These are phyloP conservation scores for Cucurbitaria berberidis DNA, from an alignment of 2,329 filamentous ascomycete species.

Conservation along the genomic window DNA sequence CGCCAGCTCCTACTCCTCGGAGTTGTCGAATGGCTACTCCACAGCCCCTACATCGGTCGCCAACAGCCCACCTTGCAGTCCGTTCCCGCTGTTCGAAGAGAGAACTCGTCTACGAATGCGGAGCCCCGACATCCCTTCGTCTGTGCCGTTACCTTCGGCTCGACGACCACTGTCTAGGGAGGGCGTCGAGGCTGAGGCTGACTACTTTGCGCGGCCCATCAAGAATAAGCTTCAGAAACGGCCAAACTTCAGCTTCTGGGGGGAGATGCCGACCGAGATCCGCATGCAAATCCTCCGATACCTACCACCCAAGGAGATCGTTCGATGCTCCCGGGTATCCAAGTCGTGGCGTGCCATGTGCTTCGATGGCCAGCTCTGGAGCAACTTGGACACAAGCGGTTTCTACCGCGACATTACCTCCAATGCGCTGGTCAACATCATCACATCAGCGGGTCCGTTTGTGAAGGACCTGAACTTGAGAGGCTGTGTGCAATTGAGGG, in stretches of 20 bases:
- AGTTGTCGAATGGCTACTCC: constrained; percentile 62
- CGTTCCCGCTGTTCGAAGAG: constrained; percentile 55
- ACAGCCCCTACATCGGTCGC: constrained; percentile 62
- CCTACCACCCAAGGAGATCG: constrained; percentile 78
- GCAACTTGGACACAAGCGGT: constrained; percentile 77
- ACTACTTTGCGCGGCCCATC: constrained; percentile 55
- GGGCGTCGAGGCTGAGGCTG: constrained; percentile 48
- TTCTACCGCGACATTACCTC: constrained; percentile 90
- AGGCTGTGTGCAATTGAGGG: constrained; percentile 86
- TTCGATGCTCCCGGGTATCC: constrained; percentile 77
- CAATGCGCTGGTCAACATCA: constrained; percentile 81
- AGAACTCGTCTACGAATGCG: constrained; percentile 63
- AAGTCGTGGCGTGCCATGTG: constrained; percentile 81
- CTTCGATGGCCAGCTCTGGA: constrained; percentile 95
- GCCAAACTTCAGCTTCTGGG: constrained; percentile 73
- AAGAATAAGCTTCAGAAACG: constrained; percentile 45
- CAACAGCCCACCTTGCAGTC: constrained; percentile 55
- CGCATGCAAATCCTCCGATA: constrained; percentile 78
- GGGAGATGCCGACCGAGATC: constrained; percentile 80
- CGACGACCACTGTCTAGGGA: constrained; percentile 58
- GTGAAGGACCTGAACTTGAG: constrained; percentile 88
- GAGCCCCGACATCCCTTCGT: constrained; percentile 59
- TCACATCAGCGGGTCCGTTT: constrained; percentile 84
- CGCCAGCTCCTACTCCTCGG: constrained; percentile 61
- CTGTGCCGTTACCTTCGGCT: constrained; percentile 69